Evolutionary conservation across 768 basidiomycete genomes (phyloP).

Genomic region (Pleurotus platypus): DNA sequence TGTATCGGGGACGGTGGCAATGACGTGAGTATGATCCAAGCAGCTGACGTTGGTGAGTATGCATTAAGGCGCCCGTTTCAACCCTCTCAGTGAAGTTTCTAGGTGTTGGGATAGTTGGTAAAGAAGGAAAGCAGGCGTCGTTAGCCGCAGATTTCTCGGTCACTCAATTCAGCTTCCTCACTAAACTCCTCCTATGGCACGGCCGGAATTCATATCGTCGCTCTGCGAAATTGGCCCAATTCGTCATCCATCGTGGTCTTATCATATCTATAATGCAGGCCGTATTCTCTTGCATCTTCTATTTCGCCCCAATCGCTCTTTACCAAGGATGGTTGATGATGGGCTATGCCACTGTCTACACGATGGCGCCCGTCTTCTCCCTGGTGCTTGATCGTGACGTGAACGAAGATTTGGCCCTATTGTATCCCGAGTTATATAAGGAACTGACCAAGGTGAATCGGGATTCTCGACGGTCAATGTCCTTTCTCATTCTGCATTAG

Average conservation of each 20-base stretch:
- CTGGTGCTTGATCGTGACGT: constrained; percentile 94
- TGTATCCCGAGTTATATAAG: constrained; percentile 98
- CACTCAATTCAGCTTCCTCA: constrained; percentile 93
- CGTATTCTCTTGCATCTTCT: constrained; percentile 90
- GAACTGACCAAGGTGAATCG: constrained; percentile 85
- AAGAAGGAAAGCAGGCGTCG: constrained; percentile 98
- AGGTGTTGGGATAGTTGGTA: constrained; percentile 98
- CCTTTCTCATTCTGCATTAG: constrained; percentile 31
- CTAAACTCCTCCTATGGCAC: constrained; percentile 97
- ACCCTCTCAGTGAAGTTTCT: neutral
- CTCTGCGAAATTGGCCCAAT: constrained; percentile 95
- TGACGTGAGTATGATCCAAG: constrained; percentile 99
- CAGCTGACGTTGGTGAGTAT: constrained; percentile 91
- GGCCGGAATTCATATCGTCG: constrained; percentile 98
- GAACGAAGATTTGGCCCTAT: constrained; percentile 88
- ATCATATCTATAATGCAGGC: constrained; percentile 99
- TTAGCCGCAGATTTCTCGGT: constrained; percentile 99
- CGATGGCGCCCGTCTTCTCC: constrained; percentile 98
- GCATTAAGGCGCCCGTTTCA: no score
- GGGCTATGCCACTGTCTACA: constrained; percentile 94
- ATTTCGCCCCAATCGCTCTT: constrained; percentile 92
- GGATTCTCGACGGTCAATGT: neutral
- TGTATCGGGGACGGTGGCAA: constrained; percentile 99
- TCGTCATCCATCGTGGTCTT: constrained; percentile 95
- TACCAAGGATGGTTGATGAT: constrained; percentile 99